These are phyloP conservation scores for Podospora bellae-mahoneyi DNA, from an alignment of 495 filamentous ascomycete species.

Conservation along the genomic window DNA sequence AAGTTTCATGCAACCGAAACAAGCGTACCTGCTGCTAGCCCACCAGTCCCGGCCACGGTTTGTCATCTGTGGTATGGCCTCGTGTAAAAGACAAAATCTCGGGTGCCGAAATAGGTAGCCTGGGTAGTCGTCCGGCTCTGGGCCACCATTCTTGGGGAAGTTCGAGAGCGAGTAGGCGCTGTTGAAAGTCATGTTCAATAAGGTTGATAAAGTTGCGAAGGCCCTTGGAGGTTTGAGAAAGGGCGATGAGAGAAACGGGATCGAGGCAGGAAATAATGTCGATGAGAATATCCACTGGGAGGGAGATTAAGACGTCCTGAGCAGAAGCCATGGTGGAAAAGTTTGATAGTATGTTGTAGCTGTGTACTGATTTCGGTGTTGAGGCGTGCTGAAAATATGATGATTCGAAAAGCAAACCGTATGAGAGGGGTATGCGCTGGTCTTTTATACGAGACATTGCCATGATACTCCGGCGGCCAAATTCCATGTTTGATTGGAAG, in stretches of 20 bases:
- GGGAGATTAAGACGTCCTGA: neutral
- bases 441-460: neutral
- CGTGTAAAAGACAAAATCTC: no score
- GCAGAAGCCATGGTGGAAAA: neutral
- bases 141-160: conserved; percentile 23
- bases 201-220: conserved; percentile 20
- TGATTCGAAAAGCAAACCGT: neutral
- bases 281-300: conserved; percentile 18
- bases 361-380: neutral
- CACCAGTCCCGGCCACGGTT: neutral
- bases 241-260: conserved; percentile 22
- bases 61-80: neutral
- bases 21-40: neutral
- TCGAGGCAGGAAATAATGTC: conserved; percentile 13
- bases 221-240: conserved; percentile 17
- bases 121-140: neutral
- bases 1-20: neutral
- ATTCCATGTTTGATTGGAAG: neutral
- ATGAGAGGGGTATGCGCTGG: neutral
- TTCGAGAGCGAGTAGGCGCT: conserved; percentile 29
- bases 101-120: no score
- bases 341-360: neutral
- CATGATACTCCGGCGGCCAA: neutral
- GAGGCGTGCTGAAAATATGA: neutral
- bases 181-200: conserved; percentile 14